Conservation (phyloP, 768 basidiomycete species). For the Calocybe indica region DNA sequence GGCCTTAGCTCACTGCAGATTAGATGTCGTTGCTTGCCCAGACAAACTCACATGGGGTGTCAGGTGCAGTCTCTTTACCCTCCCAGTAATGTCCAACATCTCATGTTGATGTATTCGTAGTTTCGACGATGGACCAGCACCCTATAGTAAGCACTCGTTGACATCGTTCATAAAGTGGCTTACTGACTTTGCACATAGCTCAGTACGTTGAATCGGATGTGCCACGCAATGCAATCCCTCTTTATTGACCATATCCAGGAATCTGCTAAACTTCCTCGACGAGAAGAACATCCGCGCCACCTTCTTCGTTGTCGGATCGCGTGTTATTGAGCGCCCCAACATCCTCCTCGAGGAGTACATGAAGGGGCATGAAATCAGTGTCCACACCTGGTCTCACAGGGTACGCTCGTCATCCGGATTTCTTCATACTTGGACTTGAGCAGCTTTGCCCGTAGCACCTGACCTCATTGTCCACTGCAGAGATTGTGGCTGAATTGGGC, state of each 20-base stretch:
- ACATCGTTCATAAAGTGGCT: background rate
- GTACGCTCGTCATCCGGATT: constrained; percentile 24
- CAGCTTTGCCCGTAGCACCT: constrained; percentile 35
- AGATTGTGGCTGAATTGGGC: constrained; percentile 90
- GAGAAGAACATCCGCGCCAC: constrained; percentile 66
- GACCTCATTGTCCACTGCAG: constrained; percentile 67
- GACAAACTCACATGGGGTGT: constrained; percentile 73
- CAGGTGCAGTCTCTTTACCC: constrained; percentile 26
- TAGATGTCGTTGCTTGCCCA: constrained; percentile 65
- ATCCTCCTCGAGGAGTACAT: constrained; percentile 79
- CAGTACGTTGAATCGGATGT: background rate
- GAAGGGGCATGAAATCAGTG: constrained; percentile 72
- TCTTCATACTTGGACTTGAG: background rate
- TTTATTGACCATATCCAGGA: constrained; percentile 25
- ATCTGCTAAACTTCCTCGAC: constrained; percentile 66
- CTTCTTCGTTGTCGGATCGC: constrained; percentile 89
- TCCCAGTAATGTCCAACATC: background rate
- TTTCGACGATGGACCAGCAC: constrained; percentile 85
- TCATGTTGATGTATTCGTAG: constrained; percentile 21
- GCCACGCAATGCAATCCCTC: background rate
- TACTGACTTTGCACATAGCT: constrained; percentile 1
- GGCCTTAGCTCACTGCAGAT: background rate
- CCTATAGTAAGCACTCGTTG: constrained; percentile 55
- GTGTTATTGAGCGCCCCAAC: constrained; percentile 71
- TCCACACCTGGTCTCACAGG: constrained; percentile 90